Evolutionary conservation across 116 monocot genomes (phyloP), one percentile per base, ranked within the genome.

Genomic region (Zostera marina): DNA sequence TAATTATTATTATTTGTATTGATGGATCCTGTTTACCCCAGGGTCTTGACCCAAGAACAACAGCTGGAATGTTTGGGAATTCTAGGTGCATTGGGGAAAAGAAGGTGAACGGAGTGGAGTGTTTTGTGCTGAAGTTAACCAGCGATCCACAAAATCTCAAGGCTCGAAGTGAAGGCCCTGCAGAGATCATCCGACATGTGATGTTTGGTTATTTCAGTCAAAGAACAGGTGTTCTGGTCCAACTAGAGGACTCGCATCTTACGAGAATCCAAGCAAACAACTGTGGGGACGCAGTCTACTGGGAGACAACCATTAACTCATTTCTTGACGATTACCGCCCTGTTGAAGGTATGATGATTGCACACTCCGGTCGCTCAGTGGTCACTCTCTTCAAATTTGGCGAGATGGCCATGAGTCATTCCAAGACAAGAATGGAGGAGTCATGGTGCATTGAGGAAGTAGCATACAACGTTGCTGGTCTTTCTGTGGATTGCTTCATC

Each of bases 371-470:
- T 5, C 81, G 74, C 11, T 88, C 94, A 9, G 68, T 74, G 2
- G 82, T 88, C 20, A 96, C 88, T 0, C 76, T 96, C 43, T 96
- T 77, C 62, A 83, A 85, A 58, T 96, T 96, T 22, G 94, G 88
- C 8, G 94, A 96, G 71, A 71, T 56, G 52, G 88, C 94, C 8
- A 88, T 80, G 82, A 96, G 88, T 66, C 94, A 88, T 60, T 85
- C 77, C 13, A 88, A 88, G 74, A 96, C 94, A 3, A 81, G 94
- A 63, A 93, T 94, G 94, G 84, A 88, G 70, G 93, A 90, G 67
- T 78, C 62, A 39, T 90, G 90, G 90, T 79, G 70, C 26, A 81
- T 91, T 9, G 84, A 91, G 48, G 90, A 91, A 56, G 90, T 81
- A 22, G 84, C 84, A 2, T 91, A 81, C 49, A 84, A 91, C 49